Evolutionary conservation across 2,329 filamentous ascomycete genomes (phyloP).

Genomic region (Ascochyta lentis): DNA sequence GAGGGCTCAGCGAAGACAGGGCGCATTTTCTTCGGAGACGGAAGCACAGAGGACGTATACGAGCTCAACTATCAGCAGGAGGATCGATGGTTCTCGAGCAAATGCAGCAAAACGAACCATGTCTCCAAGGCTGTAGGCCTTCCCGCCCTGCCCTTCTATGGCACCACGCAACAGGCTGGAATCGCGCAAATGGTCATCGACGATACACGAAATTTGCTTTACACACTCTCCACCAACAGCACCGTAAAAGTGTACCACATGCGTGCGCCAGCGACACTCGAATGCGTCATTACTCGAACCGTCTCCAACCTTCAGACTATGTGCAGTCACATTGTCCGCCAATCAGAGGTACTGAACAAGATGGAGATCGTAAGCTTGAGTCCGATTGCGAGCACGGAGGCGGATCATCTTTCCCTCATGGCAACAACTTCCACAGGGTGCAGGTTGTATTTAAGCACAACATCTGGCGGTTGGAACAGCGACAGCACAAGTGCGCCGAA

Average conservation of each 20-base stretch:
- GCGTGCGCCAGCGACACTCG: constrained; percentile 63
- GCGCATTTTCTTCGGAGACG: constrained; percentile 90
- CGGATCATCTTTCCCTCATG: constrained; percentile 85
- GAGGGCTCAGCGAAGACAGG: constrained; percentile 78
- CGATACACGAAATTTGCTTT: constrained; percentile 85
- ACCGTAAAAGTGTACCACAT: constrained; percentile 93
- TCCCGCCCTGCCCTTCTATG: constrained; percentile 49
- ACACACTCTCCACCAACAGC: constrained; percentile 86
- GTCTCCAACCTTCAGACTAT: constrained; percentile 65
- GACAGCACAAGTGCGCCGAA: constrained; percentile 74
- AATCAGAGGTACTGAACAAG: constrained; percentile 70
- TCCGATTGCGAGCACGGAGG: constrained; percentile 79
- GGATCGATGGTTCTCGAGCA: constrained; percentile 93
- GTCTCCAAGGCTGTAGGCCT: constrained; percentile 74
- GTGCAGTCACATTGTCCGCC: constrained; percentile 82
- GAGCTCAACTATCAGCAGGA: constrained; percentile 97
- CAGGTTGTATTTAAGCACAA: constrained; percentile 89
- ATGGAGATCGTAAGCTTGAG: constrained; percentile 84
- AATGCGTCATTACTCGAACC: constrained; percentile 63
- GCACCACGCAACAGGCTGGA: constrained; percentile 58
- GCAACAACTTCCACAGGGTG: constrained; percentile 90
- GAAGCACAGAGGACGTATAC: constrained; percentile 82
- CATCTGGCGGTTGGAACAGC: constrained; percentile 72
- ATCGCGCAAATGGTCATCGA: constrained; percentile 85
- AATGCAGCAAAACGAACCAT: constrained; percentile 88